Base-by-base conservation (phyloP, 202 grass and related monocot species). In the Alloteropsis angusta region DNA sequence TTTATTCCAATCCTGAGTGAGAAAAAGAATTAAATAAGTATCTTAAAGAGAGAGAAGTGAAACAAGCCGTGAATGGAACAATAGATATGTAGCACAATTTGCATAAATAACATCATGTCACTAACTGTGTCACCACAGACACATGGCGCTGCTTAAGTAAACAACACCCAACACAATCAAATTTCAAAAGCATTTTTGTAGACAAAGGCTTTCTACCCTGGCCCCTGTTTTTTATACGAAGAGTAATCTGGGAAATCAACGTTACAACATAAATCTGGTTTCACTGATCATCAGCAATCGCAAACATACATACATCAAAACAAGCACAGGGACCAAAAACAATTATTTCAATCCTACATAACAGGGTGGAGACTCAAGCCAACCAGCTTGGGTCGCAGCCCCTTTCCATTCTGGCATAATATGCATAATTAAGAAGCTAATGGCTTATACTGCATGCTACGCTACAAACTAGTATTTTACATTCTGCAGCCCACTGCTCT, bases 1-100 rank as follows among this genome's bases (percentile, higher is more conserved):
- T 75, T 77, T 85, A 66, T 77, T 95, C 78, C 86, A 98, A 78
- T 98, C 96, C 92, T 95, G 89, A 87, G 81, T 59, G 43, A 35
- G 67, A 34, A 25, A 81, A 79, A 80, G 9, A 75, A 76, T 71
- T 72, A 30, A 28, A 45, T 85, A 60, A 85, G 82, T 30, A 78
- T 65, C 15, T 9, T 41, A 44, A 1, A 59, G 41, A 21, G 49
- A 60, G 35, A 89, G 32, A 77, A 21, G 13, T 21, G 34, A 65
- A 77, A 7, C n/a, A 71, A 70, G 23, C 46, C 22, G 61, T 32
- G 4, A 32, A 60, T 57, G 22, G 18, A 3, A 28, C 7, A 76
- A 88, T 9, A 6, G 41, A 74, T 55, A 76, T 35, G 57, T 2
- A 30, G 28, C 6, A 23, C 0, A 25, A 55, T 71, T 56, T 65